Base-by-base conservation (phyloP, 2,329 filamentous ascomycete genomes). In the Geosmithia morbida region DNA sequence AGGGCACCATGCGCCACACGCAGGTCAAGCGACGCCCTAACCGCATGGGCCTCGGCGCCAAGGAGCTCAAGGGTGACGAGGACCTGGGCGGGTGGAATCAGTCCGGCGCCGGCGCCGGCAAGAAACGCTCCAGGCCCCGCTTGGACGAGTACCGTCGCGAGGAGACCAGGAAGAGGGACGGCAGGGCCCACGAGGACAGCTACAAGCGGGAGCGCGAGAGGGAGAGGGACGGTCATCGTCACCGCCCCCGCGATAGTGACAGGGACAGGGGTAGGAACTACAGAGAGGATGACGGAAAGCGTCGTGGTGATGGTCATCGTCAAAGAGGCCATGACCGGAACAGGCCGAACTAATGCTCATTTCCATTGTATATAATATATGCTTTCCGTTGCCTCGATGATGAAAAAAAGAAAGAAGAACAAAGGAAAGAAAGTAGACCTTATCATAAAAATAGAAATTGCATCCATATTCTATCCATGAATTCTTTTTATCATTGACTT, bases 11-110 rank as follows among this genome's bases (percentile, higher is more conserved):
- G 43, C 61, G 66, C 6, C 61, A 67, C 3, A 84, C 84, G 53
- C 71, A 80, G 37, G 81, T 78, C 51, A 82, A 84, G 58, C 74
- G 81, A 46, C 77, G 89, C 45, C 83, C 87, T 16, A 87, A 87
- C 49, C 74, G 94, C 48, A 70, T 97, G 10, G 92, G 92, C 0
- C 82, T 97, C 7, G 92, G 90, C 3, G 89, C 89, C 11, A 95
- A 90, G 59, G 81, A 87, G 57, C 74, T 87, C 16, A 79, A 84
- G 44, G 78, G 74, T 39, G 75, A 70, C 19, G 74, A 86, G 51
- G 86, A 94, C 54, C 66, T 94, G 17, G 87, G 85, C 1, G 82
- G 78, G 1, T 94, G 86, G 86, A 83, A 88, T 13, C 85, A 84
- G 50, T 79, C 77, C 48, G 74, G 75, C 48, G 75, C 77, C 48